Evolutionary conservation across 371 early-diverging fungal species (phyloP).

Genomic region (Mucor lusitanicus): DNA sequence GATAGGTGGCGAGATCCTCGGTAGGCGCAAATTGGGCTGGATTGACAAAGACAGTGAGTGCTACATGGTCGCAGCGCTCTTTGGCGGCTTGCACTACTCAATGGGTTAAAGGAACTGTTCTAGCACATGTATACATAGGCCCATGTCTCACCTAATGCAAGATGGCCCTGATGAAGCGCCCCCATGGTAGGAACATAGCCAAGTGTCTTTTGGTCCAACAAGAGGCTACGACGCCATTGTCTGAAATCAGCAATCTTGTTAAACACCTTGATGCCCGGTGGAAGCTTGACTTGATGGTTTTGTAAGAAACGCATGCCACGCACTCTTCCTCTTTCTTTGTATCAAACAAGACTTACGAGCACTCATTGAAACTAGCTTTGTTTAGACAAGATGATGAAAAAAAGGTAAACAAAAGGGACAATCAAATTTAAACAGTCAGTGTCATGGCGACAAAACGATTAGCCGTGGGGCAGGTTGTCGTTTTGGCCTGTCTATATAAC

Average conservation of each 20-base stretch:
- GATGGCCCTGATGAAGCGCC: constrained; percentile 90
- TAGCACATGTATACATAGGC: no score
- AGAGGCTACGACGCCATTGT: constrained; percentile 61
- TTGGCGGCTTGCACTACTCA: constrained; percentile 60
- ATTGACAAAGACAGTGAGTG: constrained; percentile 93
- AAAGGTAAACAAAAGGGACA: no score
- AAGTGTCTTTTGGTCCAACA: constrained; percentile 52
- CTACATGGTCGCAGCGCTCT: constrained; percentile 66
- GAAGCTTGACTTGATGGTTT: constrained; percentile 27
- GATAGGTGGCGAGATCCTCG: constrained; percentile 92
- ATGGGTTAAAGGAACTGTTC: not conserved
- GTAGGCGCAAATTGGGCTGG: constrained; percentile 97
- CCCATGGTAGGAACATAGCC: constrained; percentile 92
- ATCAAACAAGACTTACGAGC: not conserved
- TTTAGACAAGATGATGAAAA: not conserved
- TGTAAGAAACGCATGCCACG: not conserved
- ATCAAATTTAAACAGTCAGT: no score
- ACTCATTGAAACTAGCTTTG: constrained; percentile 9
- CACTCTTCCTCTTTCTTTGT: not conserved
- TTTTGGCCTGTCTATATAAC: no score
- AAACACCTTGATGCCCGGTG: constrained; percentile 60
- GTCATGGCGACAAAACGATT: no score
- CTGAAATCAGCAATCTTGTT: constrained; percentile 65
- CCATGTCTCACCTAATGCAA: constrained; percentile 62
- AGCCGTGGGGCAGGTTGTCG: no score